A percentile compares a stretch with the other conserved stretches of the same genome.
phyloP scores from a whole-genome alignment of 2,329 filamentous ascomycete species.

The Aspergillus sp. region DNA sequence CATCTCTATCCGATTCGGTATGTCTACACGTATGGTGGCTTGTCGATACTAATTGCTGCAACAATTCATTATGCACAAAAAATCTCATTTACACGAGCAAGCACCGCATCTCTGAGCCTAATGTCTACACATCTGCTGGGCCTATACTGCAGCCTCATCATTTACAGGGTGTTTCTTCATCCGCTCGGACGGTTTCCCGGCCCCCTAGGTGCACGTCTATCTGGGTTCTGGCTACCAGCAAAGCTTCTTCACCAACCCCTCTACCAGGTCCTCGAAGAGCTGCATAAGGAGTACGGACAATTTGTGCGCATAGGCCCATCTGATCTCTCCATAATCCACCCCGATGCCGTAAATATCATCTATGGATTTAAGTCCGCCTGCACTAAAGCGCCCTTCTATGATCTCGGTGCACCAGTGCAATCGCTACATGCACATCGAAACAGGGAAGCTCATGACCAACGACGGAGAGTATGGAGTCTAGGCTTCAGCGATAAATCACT shows the following conservation, averaged over 20 bases:
- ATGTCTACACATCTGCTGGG: constrained; percentile 10
- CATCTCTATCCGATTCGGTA: background rate
- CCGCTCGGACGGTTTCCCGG: constrained; percentile 21
- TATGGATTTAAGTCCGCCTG: constrained; percentile 43
- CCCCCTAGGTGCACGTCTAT: constrained; percentile 36
- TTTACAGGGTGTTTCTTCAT: constrained; percentile 15
- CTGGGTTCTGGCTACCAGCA: constrained; percentile 26
- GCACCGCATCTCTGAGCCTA: background rate
- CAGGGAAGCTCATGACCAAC: constrained; percentile 39
- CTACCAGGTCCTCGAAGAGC: constrained; percentile 18
- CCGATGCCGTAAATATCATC: constrained; percentile 40
- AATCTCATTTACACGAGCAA: background rate
- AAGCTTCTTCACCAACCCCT: constrained; percentile 1
- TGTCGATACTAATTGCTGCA: background rate
- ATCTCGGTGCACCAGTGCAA: constrained; percentile 30
- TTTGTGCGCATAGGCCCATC: constrained; percentile 39
- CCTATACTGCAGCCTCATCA: constrained; percentile 12
- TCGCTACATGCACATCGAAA: constrained; percentile 46
- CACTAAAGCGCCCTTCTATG: constrained; percentile 47
- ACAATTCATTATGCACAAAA: background rate
- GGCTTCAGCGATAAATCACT: constrained; percentile 46
- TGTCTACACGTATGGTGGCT: background rate
- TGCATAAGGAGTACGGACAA: constrained; percentile 41
- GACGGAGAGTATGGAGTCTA: constrained; percentile 44
- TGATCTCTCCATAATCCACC: constrained; percentile 39